Base-by-base conservation (phyloP, 441 rosid genomes). In the Croton setiger region DNA sequence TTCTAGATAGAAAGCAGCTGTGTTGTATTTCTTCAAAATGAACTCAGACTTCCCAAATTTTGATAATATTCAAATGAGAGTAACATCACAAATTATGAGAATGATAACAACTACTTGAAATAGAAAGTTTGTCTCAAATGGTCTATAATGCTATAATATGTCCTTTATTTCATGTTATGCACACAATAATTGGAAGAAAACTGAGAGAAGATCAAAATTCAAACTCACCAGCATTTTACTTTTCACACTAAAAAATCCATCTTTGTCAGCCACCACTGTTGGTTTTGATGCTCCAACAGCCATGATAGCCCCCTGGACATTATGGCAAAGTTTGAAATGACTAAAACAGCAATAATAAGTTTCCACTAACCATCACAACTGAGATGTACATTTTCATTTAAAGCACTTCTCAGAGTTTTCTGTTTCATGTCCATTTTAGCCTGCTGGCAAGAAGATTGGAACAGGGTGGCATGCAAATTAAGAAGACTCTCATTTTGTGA, bases 221-320 rank as follows among this genome's bases (percentile, higher is more conserved):
- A 27, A 75, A 81, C 87, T 85, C 73, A 90, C 98, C 98, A 84
- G 85, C 97, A 92, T 92, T 84, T 82, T 84, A 73, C 82, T 92
- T 83, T 85, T 92, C 71, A 95, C 91, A 48, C 92, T 82, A 87
- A 95, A 89, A 84, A 87, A 92, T 51, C 98, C 96, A 72, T 89
- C 97, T 9, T 81, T 76, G 70, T 87, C 93, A 79, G 98, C 95
- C 56, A 89, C 87, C 47, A 86, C 97, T 31, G 89, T 88, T 41
- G 98, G 98, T 68, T 92, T 92, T 72, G 99, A 92, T 64, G 97
- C 97, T 80, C 97, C 97, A 80, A 92, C 99, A 68, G 98, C 97
- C 97, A 95, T 92, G 72, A 95, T 95, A 60, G 98, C 99, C 55
- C 99, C 99, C 99, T 95, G 82, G 31, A 79, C 58, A 74, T 67